Percentiles rank a stretch among this genome's conserved stretches.
Evolutionary conservation across 2,329 filamentous ascomycete genomes (phyloP).

Genomic region (Aspergillus amoenus): DNA sequence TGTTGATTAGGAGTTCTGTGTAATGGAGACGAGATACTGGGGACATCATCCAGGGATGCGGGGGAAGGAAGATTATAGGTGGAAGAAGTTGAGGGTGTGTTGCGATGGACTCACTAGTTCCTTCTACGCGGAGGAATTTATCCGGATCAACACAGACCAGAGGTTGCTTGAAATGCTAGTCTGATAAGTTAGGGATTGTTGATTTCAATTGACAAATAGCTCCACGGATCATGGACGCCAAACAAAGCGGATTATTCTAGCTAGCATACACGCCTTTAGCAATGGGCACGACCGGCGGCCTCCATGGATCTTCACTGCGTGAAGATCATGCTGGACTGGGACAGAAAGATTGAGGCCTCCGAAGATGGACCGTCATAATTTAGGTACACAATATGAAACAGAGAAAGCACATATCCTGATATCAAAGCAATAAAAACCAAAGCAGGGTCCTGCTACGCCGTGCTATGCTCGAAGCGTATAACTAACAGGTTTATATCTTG

Average conservation of each 20-base stretch:
- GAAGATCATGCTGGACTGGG: slow-evolving; percentile 1
- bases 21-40: neutral
- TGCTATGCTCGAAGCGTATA: slow-evolving; percentile 21
- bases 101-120: neutral
- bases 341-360: neutral
- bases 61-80: slow-evolving; percentile 15
- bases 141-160: slow-evolving; percentile 6
- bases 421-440: slow-evolving; percentile 9
- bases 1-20: neutral
- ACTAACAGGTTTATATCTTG: slow-evolving; percentile 12
- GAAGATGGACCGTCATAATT: neutral
- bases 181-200: no score
- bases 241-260: slow-evolving; percentile 7
- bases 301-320: neutral
- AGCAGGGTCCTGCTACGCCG: slow-evolving; percentile 16
- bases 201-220: neutral
- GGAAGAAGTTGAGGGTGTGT: slow-evolving; percentile 15
- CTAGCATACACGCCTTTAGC: slow-evolving; percentile 7
- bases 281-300: slow-evolving; percentile 6
- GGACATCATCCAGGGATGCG: neutral
- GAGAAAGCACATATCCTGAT: slow-evolving; percentile 11
- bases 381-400: slow-evolving; percentile 14
- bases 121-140: slow-evolving; percentile 11
- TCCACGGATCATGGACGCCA: neutral
- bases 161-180: neutral